These are phyloP conservation scores for Pythium chondricola DNA, from an alignment of 352 stramenopile genomes.

Conservation along the genomic window DNA sequence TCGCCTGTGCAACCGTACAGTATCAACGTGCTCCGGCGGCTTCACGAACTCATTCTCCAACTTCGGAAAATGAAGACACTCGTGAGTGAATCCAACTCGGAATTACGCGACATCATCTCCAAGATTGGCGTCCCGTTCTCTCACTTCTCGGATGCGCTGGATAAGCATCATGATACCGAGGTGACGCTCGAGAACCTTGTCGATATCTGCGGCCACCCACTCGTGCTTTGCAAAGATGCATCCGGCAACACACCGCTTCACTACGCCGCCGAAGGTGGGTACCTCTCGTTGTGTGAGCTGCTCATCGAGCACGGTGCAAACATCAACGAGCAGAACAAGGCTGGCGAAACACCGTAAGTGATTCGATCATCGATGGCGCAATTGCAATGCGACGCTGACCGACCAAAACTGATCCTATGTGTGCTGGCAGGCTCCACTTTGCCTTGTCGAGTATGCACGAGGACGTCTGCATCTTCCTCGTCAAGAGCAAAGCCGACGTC, in stretches of 20 bases:
- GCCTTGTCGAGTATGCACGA: constrained; percentile 71
- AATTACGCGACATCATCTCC: constrained; percentile 44
- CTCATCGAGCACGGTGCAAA: constrained; percentile 58
- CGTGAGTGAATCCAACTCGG: constrained; percentile 51
- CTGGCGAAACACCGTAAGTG: constrained; percentile 71
- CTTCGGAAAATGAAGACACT: constrained; percentile 43
- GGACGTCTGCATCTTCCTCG: constrained; percentile 58
- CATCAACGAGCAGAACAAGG: constrained; percentile 76
- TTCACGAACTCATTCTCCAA: constrained; percentile 45
- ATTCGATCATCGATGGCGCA: background rate
- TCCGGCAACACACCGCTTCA: constrained; percentile 70
- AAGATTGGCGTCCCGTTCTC: constrained; percentile 49
- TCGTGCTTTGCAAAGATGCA: constrained; percentile 56
- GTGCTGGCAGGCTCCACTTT: constrained; percentile 53
- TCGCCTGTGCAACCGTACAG: constrained; percentile 64
- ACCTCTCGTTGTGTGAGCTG: constrained; percentile 55
- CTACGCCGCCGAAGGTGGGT: constrained; percentile 69
- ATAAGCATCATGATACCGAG: constrained; percentile 48
- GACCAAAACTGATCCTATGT: background rate
- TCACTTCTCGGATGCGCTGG: constrained; percentile 59
- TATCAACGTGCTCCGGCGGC: constrained; percentile 35
- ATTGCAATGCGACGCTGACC: background rate
- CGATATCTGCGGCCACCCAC: constrained; percentile 61
- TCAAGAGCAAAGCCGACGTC: constrained; percentile 56
- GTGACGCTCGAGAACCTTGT: constrained; percentile 59